Evolutionary conservation across 495 filamentous ascomycete genomes (phyloP), one percentile per base, ranked within the genome.

Genomic region (Penicillium arizonense): DNA sequence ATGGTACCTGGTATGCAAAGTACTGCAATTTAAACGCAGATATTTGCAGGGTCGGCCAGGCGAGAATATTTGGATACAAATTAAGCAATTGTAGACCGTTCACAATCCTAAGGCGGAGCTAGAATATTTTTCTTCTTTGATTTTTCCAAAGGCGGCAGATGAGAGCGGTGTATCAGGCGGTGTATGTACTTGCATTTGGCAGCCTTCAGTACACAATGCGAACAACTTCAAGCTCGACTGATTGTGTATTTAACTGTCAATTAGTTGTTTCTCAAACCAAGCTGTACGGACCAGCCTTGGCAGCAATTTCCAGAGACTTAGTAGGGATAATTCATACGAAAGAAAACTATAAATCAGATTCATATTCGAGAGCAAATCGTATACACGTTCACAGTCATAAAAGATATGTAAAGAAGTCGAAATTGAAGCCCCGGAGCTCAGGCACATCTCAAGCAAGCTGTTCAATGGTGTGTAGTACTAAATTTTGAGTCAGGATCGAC

Each of bases 91-190:
- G 41, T 48, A 47, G 18, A 33, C 42, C 26, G 44, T 26, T 7
- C 49, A 56, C 50, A 45, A 62, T 59, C 24, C 52, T 53, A 32
- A 45, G 50, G 62, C 53, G 56, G 59, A 61, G 54, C 54, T 44
- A 40, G 59, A 65, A 65, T 65, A 63, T 60, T 65, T 65, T 63
- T 65, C 53, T 52, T 52, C 55, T 58, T 61, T 59, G 57, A 61
- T 62, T 55, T 62, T 64, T 64, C 58, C 61, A 57, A 14, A 16
- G 37, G 36, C 16, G 61, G 58, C 61, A 67, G 46, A 64, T 52
- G 11, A n/a, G 6, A 45, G 63, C 63, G 61, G 63, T 66, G 57
- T 16, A 14, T 1, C 11, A 13, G 46, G 56, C 62, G 62, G 62
- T 51, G 2, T 16, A 13, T 12, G 12, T 11, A 47, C 51, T 30